Percentiles rank a stretch among this genome's conserved stretches.
Conservation (phyloP, 2,329 filamentous ascomycete genomes). For the Zymoseptoria passerinii region DNA sequence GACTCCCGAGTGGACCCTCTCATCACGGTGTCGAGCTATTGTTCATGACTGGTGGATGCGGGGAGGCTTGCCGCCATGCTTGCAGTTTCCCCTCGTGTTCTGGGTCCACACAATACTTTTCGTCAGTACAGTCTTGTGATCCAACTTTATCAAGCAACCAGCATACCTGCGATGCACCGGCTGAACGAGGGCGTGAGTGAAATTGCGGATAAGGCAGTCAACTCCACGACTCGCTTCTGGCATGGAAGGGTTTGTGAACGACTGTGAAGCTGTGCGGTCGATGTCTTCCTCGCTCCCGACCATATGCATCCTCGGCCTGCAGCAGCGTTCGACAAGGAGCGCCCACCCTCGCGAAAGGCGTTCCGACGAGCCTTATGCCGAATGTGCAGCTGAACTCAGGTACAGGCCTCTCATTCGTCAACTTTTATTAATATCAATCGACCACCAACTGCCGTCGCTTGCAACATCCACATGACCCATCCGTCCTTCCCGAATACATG, state of each 20-base stretch:
- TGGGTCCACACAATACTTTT: too few species aligned
- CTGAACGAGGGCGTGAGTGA: background rate
- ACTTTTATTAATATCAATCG: background rate
- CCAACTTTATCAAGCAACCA: background rate
- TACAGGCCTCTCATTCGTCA: conserved; percentile 5
- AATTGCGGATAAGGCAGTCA: too few species aligned
- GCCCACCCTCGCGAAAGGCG: background rate
- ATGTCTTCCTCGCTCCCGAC: background rate
- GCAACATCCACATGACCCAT: background rate
- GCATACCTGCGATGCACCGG: background rate
- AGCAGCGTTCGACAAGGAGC: background rate
- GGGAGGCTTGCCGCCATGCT: background rate
- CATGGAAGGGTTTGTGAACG: too few species aligned
- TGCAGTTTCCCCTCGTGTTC: background rate
- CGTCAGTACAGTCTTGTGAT: background rate
- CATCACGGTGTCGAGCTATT: background rate
- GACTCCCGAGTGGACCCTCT: background rate
- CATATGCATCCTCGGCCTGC: background rate
- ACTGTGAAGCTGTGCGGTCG: background rate
- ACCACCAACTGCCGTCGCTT: background rate
- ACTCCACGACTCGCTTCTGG: too few species aligned
- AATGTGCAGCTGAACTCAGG: conserved; percentile 2
- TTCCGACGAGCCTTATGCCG: background rate
- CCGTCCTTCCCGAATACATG: background rate
- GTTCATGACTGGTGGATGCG: background rate